Conservation (phyloP, 805 yeast genomes). For the Starmerella sirachaensis region DNA sequence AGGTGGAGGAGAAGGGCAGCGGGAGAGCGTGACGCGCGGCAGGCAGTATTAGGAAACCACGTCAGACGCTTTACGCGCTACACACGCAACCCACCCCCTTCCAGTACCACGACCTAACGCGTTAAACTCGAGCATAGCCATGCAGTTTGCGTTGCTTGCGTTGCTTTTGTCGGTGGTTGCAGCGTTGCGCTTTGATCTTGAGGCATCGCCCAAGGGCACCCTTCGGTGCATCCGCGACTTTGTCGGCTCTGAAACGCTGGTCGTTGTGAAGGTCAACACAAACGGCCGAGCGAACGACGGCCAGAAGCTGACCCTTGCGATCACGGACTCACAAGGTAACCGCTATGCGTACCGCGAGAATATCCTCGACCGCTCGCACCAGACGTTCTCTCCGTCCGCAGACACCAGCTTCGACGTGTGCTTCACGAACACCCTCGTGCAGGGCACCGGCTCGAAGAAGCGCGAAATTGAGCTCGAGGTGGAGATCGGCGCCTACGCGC, state of each 20-base stretch:
- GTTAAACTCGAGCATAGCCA: background rate
- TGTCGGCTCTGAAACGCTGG: constrained; percentile 71
- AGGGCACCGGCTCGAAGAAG: constrained; percentile 27
- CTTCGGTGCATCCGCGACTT: constrained; percentile 90
- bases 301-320: constrained; percentile 52
- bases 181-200: constrained; percentile 28
- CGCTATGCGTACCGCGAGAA: constrained; percentile 70
- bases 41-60: too few relatives aligned
- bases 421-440: constrained; percentile 51
- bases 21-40: too few relatives aligned
- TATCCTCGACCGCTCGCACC: constrained; percentile 56
- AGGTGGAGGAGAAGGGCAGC: too few relatives aligned
- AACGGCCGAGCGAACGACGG: constrained; percentile 78
- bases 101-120: too few relatives aligned
- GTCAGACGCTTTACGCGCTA: too few relatives aligned
- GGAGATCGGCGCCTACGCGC: constrained; percentile 91
- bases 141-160: constrained; percentile 9
- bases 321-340: constrained; percentile 68
- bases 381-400: constrained; percentile 75
- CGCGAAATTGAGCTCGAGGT: constrained; percentile 82
- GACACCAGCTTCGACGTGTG: constrained; percentile 85
- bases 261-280: constrained; percentile 69
- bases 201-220: constrained; percentile 24
- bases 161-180: constrained; percentile 16
- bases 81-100: too few relatives aligned